phyloP scores from a whole-genome alignment of 495 filamentous ascomycete species.

The Neurospora sp. region DNA sequence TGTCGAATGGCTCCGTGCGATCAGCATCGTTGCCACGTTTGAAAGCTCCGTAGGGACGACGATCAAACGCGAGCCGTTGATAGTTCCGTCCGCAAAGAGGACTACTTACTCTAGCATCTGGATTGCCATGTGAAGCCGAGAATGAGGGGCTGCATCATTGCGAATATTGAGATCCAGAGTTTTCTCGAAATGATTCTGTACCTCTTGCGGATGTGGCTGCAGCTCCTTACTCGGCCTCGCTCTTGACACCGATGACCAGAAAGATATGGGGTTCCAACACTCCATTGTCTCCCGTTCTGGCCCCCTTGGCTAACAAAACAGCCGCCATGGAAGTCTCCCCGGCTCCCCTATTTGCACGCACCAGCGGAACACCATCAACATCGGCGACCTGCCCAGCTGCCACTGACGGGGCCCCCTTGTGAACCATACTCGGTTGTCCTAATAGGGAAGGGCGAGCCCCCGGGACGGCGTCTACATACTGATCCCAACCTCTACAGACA shows the following conservation, averaged over 20 bases:
- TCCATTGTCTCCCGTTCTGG: background rate
- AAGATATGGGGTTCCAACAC: background rate
- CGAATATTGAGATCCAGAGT: background rate
- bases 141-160: background rate
- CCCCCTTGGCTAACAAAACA: background rate
- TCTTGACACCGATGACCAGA: background rate
- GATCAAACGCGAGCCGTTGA: background rate
- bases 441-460: constrained; percentile 3
- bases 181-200: background rate
- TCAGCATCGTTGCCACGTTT: background rate
- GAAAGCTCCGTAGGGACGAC: background rate
- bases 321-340: background rate
- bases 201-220: background rate
- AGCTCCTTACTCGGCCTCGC: constrained; percentile 6
- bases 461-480: background rate
- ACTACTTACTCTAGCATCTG: constrained; percentile 1
- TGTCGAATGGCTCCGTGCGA: background rate
- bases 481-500: background rate
- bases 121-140: background rate
- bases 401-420: constrained; percentile 5
- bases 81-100: background rate
- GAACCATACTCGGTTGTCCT: constrained; percentile 9
- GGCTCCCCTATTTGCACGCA: background rate
- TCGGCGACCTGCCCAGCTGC: constrained; percentile 15
- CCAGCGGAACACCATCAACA: constrained; percentile 1